phyloP scores from a whole-genome alignment of 1,284 basidiomycete genomes.

The Earliella scabrosa region DNA sequence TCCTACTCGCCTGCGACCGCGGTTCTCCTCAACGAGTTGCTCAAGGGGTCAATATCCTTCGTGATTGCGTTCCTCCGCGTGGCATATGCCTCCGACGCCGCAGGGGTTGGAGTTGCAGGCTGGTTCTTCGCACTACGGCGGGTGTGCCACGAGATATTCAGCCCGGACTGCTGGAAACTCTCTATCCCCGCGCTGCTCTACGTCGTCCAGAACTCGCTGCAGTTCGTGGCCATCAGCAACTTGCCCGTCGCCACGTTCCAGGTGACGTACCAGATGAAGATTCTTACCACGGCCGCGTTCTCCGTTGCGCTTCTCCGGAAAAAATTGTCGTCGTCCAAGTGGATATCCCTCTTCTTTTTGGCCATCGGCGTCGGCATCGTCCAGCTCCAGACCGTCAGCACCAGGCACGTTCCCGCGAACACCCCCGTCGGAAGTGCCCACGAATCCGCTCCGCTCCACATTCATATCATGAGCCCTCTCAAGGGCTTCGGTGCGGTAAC shows the following conservation, averaged over 20 bases:
- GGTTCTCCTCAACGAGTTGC: constrained; percentile 90
- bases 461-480: constrained; percentile 72
- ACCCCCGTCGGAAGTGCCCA: constrained; percentile 39
- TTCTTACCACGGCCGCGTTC: constrained; percentile 95
- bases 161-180: constrained; percentile 93
- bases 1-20: constrained; percentile 93
- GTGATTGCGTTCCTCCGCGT: constrained; percentile 61
- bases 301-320: constrained; percentile 90
- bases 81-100: constrained; percentile 30
- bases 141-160: constrained; percentile 65
- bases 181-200: constrained; percentile 97
- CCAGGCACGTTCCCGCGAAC: constrained; percentile 37
- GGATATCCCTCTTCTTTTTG: constrained; percentile 84
- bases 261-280: constrained; percentile 97
- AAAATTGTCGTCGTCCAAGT: constrained; percentile 76
- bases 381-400: constrained; percentile 75
- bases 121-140: constrained; percentile 50
- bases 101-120: constrained; percentile 31
- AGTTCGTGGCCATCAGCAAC: constrained; percentile 93
- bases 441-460: constrained; percentile 40
- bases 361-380: constrained; percentile 93
- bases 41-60: constrained; percentile 93
- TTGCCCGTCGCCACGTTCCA: constrained; percentile 95
- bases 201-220: constrained; percentile 95
- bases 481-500: constrained; percentile 89